phyloP scores from a whole-genome alignment of 176 grass and related monocot genomes.

The Carex cristatella region DNA sequence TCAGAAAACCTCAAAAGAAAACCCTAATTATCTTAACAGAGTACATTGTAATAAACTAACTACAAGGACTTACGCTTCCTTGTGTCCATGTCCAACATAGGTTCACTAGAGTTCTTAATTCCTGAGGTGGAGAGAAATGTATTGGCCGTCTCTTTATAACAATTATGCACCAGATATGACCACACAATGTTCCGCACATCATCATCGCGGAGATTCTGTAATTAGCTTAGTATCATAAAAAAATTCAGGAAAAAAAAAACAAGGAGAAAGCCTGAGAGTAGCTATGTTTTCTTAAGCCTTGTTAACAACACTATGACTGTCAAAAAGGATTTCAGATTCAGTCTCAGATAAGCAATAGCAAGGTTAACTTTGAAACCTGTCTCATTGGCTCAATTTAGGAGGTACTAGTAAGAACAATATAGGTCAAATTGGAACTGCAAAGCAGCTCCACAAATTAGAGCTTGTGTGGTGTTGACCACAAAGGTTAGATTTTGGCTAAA shows the following conservation, averaged over 20 bases:
- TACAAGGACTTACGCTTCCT: slow-evolving; percentile 67
- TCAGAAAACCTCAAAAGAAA: slow-evolving; percentile 1
- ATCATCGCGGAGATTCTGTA: slow-evolving; percentile 57
- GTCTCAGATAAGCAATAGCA: slow-evolving; percentile 12
- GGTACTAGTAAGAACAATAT: not conserved
- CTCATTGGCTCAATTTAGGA: slow-evolving; percentile 9
- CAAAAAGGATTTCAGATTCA: not conserved
- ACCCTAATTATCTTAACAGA: not conserved
- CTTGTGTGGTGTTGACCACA: not conserved
- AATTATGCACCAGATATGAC: slow-evolving; percentile 97
- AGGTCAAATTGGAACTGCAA: not conserved
- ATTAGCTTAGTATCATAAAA: slow-evolving; percentile 21
- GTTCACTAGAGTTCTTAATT: slow-evolving; percentile 67
- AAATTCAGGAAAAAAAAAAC: slow-evolving; percentile 13
- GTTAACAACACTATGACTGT: not conserved
- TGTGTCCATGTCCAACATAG: slow-evolving; percentile 68
- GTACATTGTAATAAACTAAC: not conserved
- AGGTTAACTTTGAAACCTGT: not conserved
- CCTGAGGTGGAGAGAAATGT: slow-evolving; percentile 64
- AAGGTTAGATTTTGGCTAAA: not conserved
- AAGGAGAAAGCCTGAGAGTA: slow-evolving; percentile 9
- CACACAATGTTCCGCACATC: slow-evolving; percentile 72
- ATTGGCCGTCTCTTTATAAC: slow-evolving; percentile 94
- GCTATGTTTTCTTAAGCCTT: slow-evolving; percentile 7
- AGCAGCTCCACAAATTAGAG: not conserved